Evolutionary conservation across 2,329 filamentous ascomycete species (phyloP).

Genomic region (Colletotrichum euphorbiae): DNA sequence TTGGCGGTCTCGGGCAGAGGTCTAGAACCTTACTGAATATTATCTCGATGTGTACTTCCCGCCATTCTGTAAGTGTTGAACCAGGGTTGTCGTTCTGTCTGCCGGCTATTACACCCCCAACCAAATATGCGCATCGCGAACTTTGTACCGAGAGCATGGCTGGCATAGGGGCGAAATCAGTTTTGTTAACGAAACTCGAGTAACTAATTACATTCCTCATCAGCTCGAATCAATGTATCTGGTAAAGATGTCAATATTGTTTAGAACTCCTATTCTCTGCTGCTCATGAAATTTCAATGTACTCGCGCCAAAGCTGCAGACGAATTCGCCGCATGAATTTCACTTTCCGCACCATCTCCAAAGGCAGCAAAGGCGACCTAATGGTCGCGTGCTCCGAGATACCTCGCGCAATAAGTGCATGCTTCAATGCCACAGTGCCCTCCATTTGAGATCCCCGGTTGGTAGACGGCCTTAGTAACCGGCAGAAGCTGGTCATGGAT

Average conservation of each 20-base stretch:
- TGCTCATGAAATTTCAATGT: not conserved
- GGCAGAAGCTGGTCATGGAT: constrained; percentile 64
- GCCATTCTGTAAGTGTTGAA: not conserved
- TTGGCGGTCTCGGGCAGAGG: not conserved
- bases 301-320: constrained; percentile 42
- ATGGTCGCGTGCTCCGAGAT: constrained; percentile 63
- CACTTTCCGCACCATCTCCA: constrained; percentile 56
- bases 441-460: constrained; percentile 68
- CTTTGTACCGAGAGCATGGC: too few relatives aligned
- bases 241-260: not conserved
- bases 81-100: not conserved
- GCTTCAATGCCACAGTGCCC: constrained; percentile 64
- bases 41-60: not conserved
- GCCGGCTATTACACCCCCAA: too few relatives aligned
- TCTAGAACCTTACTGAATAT: not conserved
- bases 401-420: constrained; percentile 62
- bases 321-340: constrained; percentile 56
- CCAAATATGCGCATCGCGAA: too few relatives aligned
- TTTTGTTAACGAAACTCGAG: too few relatives aligned
- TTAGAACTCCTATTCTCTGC: not conserved
- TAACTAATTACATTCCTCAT: too few relatives aligned
- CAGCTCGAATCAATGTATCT: too few relatives aligned
- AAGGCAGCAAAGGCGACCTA: constrained; percentile 59
- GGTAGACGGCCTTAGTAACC: constrained; percentile 65
- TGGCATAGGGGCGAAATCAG: too few relatives aligned